Percentiles rank a stretch among this genome's conserved stretches.
phyloP scores from a whole-genome alignment of 2,329 filamentous ascomycete species.

The Hymenoscyphus occultus region DNA sequence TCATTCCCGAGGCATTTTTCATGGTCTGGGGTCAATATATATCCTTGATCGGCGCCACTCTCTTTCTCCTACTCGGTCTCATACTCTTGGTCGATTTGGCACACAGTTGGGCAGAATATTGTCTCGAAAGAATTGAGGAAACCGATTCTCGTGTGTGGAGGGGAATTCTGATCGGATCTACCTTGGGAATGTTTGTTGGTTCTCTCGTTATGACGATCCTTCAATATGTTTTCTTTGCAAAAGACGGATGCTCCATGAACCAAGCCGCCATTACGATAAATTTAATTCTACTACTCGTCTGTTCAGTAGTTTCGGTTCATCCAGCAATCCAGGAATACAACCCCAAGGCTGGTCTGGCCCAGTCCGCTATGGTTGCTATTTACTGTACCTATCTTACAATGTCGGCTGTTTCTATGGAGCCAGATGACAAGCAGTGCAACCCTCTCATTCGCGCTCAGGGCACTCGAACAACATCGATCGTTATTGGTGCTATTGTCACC shows the following conservation, averaged over 20 bases:
- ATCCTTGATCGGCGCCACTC: constrained; percentile 79
- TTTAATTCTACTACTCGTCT: constrained; percentile 73
- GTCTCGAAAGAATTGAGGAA: constrained; percentile 87
- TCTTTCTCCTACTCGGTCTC: constrained; percentile 90
- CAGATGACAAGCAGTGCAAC: constrained; percentile 91
- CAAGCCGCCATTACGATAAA: constrained; percentile 95
- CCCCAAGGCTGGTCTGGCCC: constrained; percentile 89
- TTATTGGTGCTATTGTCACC: constrained; percentile 91
- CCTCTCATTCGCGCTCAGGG: constrained; percentile 82
- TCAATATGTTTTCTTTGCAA: constrained; percentile 96
- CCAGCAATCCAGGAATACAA: constrained; percentile 89
- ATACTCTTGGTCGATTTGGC: constrained; percentile 92
- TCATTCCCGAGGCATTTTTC: constrained; percentile 94
- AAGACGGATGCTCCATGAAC: constrained; percentile 84
- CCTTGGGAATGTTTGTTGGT: constrained; percentile 86
- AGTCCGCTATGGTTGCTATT: constrained; percentile 93
- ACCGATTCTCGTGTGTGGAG: constrained; percentile 84
- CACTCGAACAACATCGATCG: constrained; percentile 83
- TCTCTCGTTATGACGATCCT: constrained; percentile 92
- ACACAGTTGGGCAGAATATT: constrained; percentile 96
- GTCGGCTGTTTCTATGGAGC: constrained; percentile 98
- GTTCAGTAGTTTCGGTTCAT: constrained; percentile 85
- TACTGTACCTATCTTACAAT: constrained; percentile 99
- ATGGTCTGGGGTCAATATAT: constrained; percentile 95
- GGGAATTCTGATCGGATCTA: constrained; percentile 83